phyloP scores from a whole-genome alignment of 768 basidiomycete genomes.

The Hygrophorus russula region DNA sequence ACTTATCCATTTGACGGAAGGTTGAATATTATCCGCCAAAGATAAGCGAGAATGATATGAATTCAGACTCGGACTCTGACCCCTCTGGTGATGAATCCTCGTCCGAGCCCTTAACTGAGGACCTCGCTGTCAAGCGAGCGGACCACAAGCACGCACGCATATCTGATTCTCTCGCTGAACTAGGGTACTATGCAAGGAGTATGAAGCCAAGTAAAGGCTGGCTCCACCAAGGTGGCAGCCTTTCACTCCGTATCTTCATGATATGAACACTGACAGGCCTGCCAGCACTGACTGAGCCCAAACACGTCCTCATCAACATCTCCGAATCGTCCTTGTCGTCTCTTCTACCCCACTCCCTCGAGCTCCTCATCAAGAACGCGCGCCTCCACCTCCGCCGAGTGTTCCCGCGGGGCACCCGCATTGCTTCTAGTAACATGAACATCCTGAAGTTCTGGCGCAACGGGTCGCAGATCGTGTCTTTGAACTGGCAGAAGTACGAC shows the following conservation, averaged over 20 bases:
- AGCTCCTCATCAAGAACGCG: constrained; percentile 30
- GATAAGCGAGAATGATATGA: constrained; percentile 13
- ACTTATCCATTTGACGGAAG: constrained; percentile 15
- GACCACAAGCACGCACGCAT: constrained; percentile 21
- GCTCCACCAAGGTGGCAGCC: constrained; percentile 26
- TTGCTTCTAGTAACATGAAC: constrained; percentile 43
- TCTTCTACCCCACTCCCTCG: constrained; percentile 25
- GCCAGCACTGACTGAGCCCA: constrained; percentile 28
- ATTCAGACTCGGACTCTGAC: constrained; percentile 12
- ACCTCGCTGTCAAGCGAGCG: constrained; percentile 13
- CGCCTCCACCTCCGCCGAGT: constrained; percentile 39
- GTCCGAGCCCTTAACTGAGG: constrained; percentile 16
- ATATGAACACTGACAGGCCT: no score
- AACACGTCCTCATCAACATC: constrained; percentile 48
- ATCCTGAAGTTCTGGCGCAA: constrained; percentile 42
- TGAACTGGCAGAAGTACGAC: constrained; percentile 60
- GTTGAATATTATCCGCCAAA: constrained; percentile 43
- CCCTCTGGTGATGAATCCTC: constrained; percentile 16
- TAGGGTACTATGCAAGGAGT: constrained; percentile 52
- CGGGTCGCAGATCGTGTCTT: constrained; percentile 44
- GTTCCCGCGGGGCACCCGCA: constrained; percentile 46
- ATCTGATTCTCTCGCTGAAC: constrained; percentile 37
- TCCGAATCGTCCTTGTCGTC: constrained; percentile 37
- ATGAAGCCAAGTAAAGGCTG: constrained; percentile 48
- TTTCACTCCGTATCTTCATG: no score